Evolutionary conservation across 129 eudicot species (phyloP), one percentile per base, ranked within the genome.

Genomic region (Dittrichia graveolens): DNA sequence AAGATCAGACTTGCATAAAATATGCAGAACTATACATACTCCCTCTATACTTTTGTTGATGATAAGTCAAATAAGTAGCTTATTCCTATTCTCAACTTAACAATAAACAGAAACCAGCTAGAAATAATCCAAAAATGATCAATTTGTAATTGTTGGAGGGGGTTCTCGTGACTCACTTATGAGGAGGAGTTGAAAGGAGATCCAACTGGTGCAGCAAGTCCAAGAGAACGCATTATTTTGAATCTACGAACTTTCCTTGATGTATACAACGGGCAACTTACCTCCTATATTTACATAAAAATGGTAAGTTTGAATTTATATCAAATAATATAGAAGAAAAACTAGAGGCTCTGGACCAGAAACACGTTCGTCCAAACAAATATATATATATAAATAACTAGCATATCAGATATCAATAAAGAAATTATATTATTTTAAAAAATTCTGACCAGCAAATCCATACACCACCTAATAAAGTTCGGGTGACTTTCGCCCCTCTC

Each of bases 191-290:
- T 69, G 16, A 82, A 84, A 16, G 90, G 90, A 58, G 90, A 85
- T 46, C 87, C 90, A 11, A 65, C 80, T 18, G 90, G 90, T 57
- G 90, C 85, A 72, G 90, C 85, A 72, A 85, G 86, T 49, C 90
- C 90, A 72, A 85, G 90, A 56, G 56, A 79, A 24, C 87, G 82
- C 90, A 85, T 82, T 39, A 85, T 83, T 77, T 59, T 85, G 62
- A 82, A 77, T 7, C 90, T 75, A n/a, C 87, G 81, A 53, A 77
- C 73, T 57, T 80, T 80, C 78, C 75, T 85, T 44, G 73, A 44
- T 64, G 90, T 62, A 47, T 82, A 70, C 14, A 68, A 56, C 11
- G 83, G 82, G 61, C 41, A 19, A 15, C 54, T 75, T 48, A 79
- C 75, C 80, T 85, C 90, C 90, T 85, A 61, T 6, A 50, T 67